These are phyloP conservation scores for Tuber brumale DNA, from an alignment of 495 filamentous ascomycete species.

Conservation along the genomic window DNA sequence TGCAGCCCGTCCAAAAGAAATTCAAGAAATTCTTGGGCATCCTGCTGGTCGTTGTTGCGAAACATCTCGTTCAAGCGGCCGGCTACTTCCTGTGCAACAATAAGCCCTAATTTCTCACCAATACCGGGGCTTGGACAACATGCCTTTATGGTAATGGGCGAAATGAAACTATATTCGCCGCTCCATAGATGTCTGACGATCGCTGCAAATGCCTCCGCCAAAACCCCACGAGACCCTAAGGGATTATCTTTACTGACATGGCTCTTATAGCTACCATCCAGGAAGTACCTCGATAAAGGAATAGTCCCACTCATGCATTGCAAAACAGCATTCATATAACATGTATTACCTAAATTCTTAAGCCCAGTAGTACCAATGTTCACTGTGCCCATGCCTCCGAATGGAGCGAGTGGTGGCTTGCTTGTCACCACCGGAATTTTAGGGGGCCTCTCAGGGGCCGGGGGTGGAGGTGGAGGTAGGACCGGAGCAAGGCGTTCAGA, in stretches of 20 bases:
- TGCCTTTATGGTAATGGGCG: conserved; percentile 60
- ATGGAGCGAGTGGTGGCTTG: conserved; percentile 23
- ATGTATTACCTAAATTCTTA: conserved; percentile 70
- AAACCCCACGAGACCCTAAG: conserved; percentile 68
- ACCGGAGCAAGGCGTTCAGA: conserved; percentile 57
- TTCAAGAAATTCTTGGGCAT: conserved; percentile 71
- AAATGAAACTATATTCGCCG: conserved; percentile 52
- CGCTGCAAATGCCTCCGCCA: conserved; percentile 67
- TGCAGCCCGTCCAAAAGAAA: conserved; percentile 65
- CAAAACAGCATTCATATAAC: conserved; percentile 84
- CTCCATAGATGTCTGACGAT: conserved; percentile 68
- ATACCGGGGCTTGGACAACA: conserved; percentile 32
- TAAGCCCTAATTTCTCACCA: conserved; percentile 36
- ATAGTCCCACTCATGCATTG: conserved; percentile 75
- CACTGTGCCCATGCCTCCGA: conserved; percentile 32
- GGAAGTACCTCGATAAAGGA: conserved; percentile 63
- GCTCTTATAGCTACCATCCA: conserved; percentile 49
- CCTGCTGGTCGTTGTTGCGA: conserved; percentile 60
- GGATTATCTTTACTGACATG: conserved; percentile 53
- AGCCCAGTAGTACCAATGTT: conserved; percentile 57
- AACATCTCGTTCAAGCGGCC: conserved; percentile 41
- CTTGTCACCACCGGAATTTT: conserved; percentile 18
- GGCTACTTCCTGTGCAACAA: conserved; percentile 40
- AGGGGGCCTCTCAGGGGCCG: conserved; percentile 45
- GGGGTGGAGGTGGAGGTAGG: conserved; percentile 46